A percentile compares a stretch with the other conserved stretches of the same genome.
phyloP scores from a whole-genome alignment of 257 asterid genomes.

The Agastache rugosa region DNA sequence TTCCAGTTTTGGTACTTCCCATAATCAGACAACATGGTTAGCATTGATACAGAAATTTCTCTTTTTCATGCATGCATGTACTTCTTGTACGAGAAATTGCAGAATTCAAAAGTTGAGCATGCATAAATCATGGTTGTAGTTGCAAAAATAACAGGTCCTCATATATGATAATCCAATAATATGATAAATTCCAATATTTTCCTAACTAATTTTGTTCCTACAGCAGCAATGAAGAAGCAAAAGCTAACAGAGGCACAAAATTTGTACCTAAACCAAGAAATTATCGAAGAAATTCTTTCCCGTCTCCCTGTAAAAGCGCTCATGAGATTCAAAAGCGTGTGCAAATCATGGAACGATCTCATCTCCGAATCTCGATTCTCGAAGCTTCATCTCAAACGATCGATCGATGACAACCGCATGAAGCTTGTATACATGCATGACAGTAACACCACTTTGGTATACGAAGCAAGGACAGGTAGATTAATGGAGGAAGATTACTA shows the following conservation, averaged over 20 bases:
- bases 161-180: no score
- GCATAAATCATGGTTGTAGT: background rate
- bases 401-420: background rate
- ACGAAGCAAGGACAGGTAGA: background rate
- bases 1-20: background rate
- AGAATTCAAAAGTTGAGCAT: background rate
- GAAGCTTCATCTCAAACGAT: slow-evolving; percentile 10
- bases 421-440: background rate
- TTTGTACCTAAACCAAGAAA: background rate
- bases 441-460: background rate
- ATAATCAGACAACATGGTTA: background rate
- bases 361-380: background rate
- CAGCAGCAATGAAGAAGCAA: slow-evolving; percentile 17
- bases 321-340: slow-evolving; percentile 12
- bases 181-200: background rate
- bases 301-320: slow-evolving; percentile 19
- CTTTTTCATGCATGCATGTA: no score
- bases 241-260: background rate
- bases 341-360: background rate
- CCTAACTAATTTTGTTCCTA: background rate
- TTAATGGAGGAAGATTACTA: background rate
- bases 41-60: background rate
- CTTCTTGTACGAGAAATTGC: no score
- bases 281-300: slow-evolving; percentile 10
- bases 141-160: background rate